Conservation (phyloP, 371 early-diverging fungal species). For the Mortierella sp. region DNA sequence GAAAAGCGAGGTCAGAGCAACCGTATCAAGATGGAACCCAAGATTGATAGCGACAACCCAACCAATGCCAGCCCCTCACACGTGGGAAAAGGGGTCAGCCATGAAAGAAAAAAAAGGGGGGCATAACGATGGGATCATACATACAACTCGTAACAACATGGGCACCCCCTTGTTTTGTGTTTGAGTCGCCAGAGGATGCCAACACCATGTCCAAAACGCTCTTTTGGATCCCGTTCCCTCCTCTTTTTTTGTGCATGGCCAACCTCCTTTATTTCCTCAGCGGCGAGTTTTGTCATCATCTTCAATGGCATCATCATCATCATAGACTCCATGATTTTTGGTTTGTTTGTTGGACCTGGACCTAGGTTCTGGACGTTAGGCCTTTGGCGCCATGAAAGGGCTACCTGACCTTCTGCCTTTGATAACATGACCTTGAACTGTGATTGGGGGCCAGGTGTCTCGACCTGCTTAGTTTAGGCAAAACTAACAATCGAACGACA, state of each 20-base stretch:
- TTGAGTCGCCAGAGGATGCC: neutral
- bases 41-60: neutral
- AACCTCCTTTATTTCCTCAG: conserved; percentile 15
- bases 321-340: neutral
- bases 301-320: neutral
- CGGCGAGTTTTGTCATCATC: neutral
- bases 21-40: neutral
- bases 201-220: neutral
- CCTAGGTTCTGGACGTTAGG: neutral
- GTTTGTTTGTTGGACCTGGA: neutral
- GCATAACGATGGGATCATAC: neutral
- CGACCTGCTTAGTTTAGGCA: neutral
- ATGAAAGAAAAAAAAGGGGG: neutral
- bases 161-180: neutral
- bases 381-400: neutral
- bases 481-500: neutral
- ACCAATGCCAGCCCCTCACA: neutral
- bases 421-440: neutral
- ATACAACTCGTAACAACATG: neutral
- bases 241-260: neutral
- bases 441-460: neutral
- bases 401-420: neutral
- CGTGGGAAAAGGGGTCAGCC: neutral
- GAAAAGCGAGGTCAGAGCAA: neutral
- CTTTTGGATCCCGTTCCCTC: neutral